Conservation (phyloP, 257 asterid genomes). For the Plantago major region DNA sequence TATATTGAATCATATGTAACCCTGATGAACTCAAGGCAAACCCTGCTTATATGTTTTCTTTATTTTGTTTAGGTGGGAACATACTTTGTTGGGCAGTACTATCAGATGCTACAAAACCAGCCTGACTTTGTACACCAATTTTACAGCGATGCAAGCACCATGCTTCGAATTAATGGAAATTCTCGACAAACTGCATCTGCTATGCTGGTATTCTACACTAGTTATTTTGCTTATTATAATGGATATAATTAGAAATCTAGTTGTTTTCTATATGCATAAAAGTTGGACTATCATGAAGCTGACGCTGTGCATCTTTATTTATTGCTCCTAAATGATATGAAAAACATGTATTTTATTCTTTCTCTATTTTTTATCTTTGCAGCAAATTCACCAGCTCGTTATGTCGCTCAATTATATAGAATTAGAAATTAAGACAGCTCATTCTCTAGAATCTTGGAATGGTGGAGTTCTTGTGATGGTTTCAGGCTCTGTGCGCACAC, state of each 20-base stretch:
- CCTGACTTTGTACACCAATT: slow-evolving; percentile 85
- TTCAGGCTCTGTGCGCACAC: slow-evolving; percentile 63
- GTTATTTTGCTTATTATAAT: slow-evolving; percentile 3
- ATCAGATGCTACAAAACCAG: slow-evolving; percentile 82
- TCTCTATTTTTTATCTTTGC: slow-evolving; percentile 28
- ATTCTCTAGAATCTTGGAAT: slow-evolving; percentile 93
- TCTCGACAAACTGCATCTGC: slow-evolving; percentile 68
- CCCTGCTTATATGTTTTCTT: slow-evolving; percentile 1
- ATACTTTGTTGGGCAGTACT: slow-evolving; percentile 93
- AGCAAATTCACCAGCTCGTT: slow-evolving; percentile 83
- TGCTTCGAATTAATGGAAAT: slow-evolving; percentile 88
- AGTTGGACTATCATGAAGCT: slow-evolving; percentile 13
- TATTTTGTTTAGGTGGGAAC: slow-evolving; percentile 71
- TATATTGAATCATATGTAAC: too few relatives aligned
- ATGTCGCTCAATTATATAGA: slow-evolving; percentile 69
- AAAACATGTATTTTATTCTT: slow-evolving; percentile 9
- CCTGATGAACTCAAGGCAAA: too few relatives aligned
- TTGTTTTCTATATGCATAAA: slow-evolving; percentile 1
- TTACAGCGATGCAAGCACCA: slow-evolving; percentile 82
- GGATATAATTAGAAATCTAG: slow-evolving; percentile 1
- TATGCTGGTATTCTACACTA: slow-evolving; percentile 61
- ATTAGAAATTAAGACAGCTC: slow-evolving; percentile 84
- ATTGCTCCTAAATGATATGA: slow-evolving; percentile 8
- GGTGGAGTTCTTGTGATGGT: slow-evolving; percentile 93
- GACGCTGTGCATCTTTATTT: slow-evolving; percentile 10